Evolutionary conservation across 441 rosid species (phyloP).

Genomic region (Adansonia rubrostipa): DNA sequence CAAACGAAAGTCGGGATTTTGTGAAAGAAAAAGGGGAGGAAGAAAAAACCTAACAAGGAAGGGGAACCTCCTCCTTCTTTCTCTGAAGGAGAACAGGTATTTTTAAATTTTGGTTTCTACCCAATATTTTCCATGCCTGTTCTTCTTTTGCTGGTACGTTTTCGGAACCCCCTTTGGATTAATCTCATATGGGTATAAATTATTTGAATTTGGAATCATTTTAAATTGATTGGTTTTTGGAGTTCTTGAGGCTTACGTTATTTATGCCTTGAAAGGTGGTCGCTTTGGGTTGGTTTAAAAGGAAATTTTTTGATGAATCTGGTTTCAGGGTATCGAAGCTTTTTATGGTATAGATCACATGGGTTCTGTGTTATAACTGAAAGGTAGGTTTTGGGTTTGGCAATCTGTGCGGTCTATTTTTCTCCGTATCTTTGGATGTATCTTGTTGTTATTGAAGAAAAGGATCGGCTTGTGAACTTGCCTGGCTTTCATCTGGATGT

Average conservation of each 20-base stretch:
- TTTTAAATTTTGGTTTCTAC: background rate
- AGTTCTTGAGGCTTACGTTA: slow-evolving; percentile 8
- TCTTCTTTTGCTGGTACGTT: slow-evolving; percentile 33
- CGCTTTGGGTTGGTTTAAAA: slow-evolving; percentile 4
- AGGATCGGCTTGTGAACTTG: slow-evolving; percentile 64
- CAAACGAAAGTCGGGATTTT: background rate
- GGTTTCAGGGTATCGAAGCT: slow-evolving; percentile 17
- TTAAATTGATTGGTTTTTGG: background rate
- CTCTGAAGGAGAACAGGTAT: slow-evolving; percentile 26
- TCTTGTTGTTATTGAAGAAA: slow-evolving; percentile 50
- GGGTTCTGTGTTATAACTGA: slow-evolving; percentile 38
- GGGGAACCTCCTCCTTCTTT: background rate
- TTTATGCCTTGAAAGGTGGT: slow-evolving; percentile 13
- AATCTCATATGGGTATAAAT: slow-evolving; percentile 7
- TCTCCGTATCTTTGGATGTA: slow-evolving; percentile 64
- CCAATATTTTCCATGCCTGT: slow-evolving; percentile 10
- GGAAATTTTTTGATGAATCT: slow-evolving; percentile 7
- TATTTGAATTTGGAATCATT: background rate
- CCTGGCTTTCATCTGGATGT: slow-evolving; percentile 55
- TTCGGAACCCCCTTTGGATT: slow-evolving; percentile 13
- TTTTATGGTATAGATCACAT: slow-evolving; percentile 29
- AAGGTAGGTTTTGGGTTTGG: slow-evolving; percentile 34
- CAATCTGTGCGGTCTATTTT: slow-evolving; percentile 33
- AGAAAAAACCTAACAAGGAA: background rate
- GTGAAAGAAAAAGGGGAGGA: background rate